These are phyloP conservation scores for Haplosporangium gracile DNA, from an alignment of 192 early-diverging fungal species.

Conservation along the genomic window DNA sequence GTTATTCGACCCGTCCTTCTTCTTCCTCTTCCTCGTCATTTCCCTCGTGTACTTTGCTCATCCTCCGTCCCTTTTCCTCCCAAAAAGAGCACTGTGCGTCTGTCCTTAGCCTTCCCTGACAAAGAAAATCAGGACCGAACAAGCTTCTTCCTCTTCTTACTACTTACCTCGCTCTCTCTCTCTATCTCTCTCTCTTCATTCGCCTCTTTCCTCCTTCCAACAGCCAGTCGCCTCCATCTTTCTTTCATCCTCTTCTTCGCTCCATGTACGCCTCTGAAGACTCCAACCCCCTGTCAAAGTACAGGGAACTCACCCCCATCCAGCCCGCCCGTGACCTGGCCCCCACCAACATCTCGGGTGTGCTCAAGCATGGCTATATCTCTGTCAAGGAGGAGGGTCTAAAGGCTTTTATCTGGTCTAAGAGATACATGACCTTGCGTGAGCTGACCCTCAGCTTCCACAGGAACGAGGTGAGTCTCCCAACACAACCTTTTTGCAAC, in stretches of 20 bases:
- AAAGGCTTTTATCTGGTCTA: constrained; percentile 95
- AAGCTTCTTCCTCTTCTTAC: neutral
- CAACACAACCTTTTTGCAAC: neutral
- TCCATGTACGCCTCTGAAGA: constrained; percentile 46
- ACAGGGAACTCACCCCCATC: constrained; percentile 49
- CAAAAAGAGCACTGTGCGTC: constrained; percentile 6
- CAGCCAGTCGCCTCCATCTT: neutral
- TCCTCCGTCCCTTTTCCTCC: neutral
- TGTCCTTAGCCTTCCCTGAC: neutral
- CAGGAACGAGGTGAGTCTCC: constrained; percentile 86
- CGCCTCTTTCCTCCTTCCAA: neutral
- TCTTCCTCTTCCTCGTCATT: neutral
- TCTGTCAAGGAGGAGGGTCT: constrained; percentile 95
- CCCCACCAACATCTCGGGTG: constrained; percentile 49
- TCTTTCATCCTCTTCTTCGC: constrained; percentile 11
- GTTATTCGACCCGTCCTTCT: neutral
- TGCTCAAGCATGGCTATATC: constrained; percentile 86
- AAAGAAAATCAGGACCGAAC: neutral
- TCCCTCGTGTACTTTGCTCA: neutral
- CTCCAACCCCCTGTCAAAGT: constrained; percentile 52
- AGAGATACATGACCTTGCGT: constrained; percentile 89
- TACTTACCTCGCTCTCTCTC: neutral
- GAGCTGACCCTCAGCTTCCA: constrained; percentile 94
- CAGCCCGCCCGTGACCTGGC: constrained; percentile 39
- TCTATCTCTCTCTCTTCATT: neutral